Conservation (phyloP, 257 asterid genomes). For the Capsicum pubescens region DNA sequence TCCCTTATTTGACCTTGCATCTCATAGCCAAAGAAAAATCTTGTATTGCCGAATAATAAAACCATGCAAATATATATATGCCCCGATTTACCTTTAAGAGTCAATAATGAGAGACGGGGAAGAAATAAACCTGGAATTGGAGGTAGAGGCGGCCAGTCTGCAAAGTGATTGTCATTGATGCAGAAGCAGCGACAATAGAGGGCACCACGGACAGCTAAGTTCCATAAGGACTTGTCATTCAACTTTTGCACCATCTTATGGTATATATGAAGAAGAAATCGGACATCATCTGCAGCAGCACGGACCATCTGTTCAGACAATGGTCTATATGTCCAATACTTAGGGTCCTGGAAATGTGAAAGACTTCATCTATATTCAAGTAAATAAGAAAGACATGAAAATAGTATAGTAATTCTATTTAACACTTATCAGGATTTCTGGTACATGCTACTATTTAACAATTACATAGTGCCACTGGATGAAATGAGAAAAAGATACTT, state of each 20-base stretch:
- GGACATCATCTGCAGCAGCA: slow-evolving; percentile 99
- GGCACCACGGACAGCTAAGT: slow-evolving; percentile 90
- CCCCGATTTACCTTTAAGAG: neutral
- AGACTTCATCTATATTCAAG: slow-evolving; percentile 5
- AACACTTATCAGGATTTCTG: neutral
- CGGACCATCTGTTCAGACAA: slow-evolving; percentile 88
- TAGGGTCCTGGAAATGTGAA: slow-evolving; percentile 75
- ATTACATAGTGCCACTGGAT: slow-evolving; percentile 10
- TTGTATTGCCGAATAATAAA: neutral
- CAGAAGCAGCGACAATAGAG: slow-evolving; percentile 98
- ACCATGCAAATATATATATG: neutral
- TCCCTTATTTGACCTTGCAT: neutral
- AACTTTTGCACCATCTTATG: slow-evolving; percentile 83
- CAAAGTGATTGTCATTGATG: slow-evolving; percentile 58
- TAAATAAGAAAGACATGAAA: neutral
- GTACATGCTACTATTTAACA: neutral
- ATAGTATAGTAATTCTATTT: neutral
- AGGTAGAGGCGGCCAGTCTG: slow-evolving; percentile 91
- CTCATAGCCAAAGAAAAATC: slow-evolving; percentile 13
- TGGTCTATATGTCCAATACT: slow-evolving; percentile 89
- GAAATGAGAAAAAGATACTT: slow-evolving; percentile 20
- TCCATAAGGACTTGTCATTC: slow-evolving; percentile 77
- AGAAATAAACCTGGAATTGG: slow-evolving; percentile 69
- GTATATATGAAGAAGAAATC: slow-evolving; percentile 77
- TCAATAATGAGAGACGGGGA: neutral